Percentiles rank a stretch among this genome's conserved stretches.
Conservation (phyloP, 2,329 filamentous ascomycete species). For the Pseudopyricularia javanii region DNA sequence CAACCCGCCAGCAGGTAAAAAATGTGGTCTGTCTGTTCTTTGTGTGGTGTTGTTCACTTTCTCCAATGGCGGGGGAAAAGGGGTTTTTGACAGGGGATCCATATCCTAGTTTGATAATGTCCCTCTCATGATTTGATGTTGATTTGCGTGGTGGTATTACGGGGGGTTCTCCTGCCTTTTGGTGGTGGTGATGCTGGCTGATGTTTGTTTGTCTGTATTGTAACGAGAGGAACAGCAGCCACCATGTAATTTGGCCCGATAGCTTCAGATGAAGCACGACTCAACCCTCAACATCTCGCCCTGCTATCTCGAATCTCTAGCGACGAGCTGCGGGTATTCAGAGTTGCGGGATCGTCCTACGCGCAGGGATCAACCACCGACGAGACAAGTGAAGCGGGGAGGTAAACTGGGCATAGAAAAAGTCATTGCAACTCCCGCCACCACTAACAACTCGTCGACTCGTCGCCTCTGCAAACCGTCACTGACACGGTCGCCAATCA, state of each 20-base stretch:
- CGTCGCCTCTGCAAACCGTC: background rate
- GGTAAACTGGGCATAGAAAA: background rate
- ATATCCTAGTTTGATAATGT: background rate
- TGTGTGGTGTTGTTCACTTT: no score
- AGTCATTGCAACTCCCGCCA: background rate
- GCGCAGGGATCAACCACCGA: background rate
- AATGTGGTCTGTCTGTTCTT: no score
- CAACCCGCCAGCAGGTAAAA: background rate
- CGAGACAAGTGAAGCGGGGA: background rate
- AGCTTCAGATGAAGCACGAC: background rate
- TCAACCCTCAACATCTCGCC: background rate
- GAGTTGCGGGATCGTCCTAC: background rate
- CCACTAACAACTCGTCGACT: background rate
- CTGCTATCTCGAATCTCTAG: background rate
- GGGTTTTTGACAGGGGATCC: background rate
- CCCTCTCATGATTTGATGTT: background rate
- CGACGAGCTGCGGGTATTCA: no score
- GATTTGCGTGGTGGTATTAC: background rate
- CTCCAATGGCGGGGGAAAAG: background rate
- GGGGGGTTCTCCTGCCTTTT: background rate
- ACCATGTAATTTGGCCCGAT: no score
- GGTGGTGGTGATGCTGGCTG: background rate
- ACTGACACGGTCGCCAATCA: background rate
- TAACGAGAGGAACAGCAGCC: no score
- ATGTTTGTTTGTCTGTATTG: background rate